Evolutionary conservation across 1,284 basidiomycete genomes (phyloP).

Genomic region (Cutaneotrichosporon cavernicola): DNA sequence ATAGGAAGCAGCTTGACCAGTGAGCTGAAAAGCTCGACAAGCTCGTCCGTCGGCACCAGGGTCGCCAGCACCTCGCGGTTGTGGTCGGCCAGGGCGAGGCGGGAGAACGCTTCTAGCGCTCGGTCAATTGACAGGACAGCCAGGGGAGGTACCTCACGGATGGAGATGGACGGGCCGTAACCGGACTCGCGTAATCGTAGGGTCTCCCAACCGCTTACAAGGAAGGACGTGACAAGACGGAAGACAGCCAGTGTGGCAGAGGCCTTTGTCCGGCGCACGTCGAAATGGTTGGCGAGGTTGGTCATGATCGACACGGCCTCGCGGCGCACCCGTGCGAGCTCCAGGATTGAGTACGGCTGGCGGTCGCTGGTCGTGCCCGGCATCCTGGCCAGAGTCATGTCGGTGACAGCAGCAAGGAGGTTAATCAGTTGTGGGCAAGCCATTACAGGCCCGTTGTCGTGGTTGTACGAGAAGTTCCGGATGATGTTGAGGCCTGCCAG

Average conservation of each 20-base stretch:
- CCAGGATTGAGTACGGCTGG: conserved; percentile 63
- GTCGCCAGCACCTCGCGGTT: conserved; percentile 73
- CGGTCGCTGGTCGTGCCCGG: conserved; percentile 40
- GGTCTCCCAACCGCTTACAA: conserved; percentile 60
- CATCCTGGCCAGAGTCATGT: conserved; percentile 56
- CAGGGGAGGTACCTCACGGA: conserved; percentile 33
- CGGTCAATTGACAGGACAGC: conserved; percentile 43
- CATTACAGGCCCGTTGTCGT: conserved; percentile 71
- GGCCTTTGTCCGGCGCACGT: conserved; percentile 50
- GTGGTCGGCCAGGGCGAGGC: conserved; percentile 69
- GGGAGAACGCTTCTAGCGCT: conserved; percentile 79
- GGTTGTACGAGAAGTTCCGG: conserved; percentile 74
- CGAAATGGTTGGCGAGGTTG: conserved; percentile 62
- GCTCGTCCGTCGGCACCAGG: conserved; percentile 60
- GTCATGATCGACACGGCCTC: conserved; percentile 73
- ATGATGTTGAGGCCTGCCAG: conserved; percentile 75
- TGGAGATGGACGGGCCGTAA: conserved; percentile 32
- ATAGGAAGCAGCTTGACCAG: conserved; percentile 81
- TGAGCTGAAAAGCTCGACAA: conserved; percentile 65
- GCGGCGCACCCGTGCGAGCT: conserved; percentile 71
- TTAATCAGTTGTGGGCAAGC: conserved; percentile 65
- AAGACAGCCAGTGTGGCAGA: conserved; percentile 61
- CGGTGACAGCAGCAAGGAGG: conserved; percentile 65
- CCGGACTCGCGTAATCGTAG: conserved; percentile 58
- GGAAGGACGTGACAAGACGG: conserved; percentile 70